phyloP scores from a whole-genome alignment of 495 filamentous ascomycete species.

The Neurospora cerealis region DNA sequence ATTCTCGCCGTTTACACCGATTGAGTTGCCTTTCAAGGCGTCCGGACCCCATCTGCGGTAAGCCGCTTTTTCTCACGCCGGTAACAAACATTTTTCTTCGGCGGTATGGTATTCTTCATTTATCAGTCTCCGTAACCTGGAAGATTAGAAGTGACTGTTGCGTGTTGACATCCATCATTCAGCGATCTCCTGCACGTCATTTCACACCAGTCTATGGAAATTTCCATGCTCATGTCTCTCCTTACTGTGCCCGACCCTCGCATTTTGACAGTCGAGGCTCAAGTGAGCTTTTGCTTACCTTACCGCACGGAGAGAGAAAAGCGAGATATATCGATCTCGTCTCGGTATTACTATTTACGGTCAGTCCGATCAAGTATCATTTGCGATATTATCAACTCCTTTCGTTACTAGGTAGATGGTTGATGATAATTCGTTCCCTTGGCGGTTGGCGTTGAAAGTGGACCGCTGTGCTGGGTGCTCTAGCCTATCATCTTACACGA shows the following conservation, averaged over 20 bases:
- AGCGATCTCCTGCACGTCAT: neutral
- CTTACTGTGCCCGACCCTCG: neutral
- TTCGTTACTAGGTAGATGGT: neutral
- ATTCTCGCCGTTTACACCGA: neutral
- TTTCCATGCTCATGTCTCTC: neutral
- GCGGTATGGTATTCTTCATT: neutral
- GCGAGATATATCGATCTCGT: neutral
- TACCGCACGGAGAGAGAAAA: neutral
- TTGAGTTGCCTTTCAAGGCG: neutral
- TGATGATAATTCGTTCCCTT: neutral
- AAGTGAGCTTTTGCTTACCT: neutral
- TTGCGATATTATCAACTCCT: neutral
- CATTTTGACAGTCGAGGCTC: neutral
- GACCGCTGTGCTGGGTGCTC: neutral
- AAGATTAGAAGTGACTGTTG: neutral
- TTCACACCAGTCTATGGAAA: neutral
- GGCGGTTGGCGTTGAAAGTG: neutral
- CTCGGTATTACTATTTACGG: neutral
- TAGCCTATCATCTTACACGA: neutral
- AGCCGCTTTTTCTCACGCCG: neutral
- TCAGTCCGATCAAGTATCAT: neutral
- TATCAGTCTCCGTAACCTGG: neutral
- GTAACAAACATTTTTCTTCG: neutral
- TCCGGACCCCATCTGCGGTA: neutral
- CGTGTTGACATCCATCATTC: neutral